These are phyloP conservation scores for Houttuynia cordata DNA, from an alignment of 164 flowering plant genomes.

Conservation along the genomic window DNA sequence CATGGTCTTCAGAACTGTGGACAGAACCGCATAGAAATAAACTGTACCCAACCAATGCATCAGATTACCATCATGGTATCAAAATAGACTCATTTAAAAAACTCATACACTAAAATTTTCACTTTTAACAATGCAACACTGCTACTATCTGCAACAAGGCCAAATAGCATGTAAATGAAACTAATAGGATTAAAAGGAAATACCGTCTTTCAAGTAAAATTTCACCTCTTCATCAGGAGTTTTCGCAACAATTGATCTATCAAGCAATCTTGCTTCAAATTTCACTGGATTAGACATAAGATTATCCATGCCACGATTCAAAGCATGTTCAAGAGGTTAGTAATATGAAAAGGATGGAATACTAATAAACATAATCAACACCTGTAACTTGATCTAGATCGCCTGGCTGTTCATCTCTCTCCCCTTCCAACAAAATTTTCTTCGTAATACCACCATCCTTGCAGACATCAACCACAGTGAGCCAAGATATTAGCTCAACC, in stretches of 20 bases:
- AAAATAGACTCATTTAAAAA: not conserved
- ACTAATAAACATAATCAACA: not conserved
- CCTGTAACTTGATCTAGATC: constrained; percentile 45
- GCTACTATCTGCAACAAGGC: not conserved
- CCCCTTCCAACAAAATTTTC: constrained; percentile 34
- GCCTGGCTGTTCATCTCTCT: constrained; percentile 40
- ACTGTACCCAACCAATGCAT: constrained; percentile 24
- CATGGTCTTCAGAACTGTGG: constrained; percentile 54
- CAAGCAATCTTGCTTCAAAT: constrained; percentile 33
- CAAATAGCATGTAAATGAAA: not conserved
- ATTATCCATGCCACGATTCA: not conserved
- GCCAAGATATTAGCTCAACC: constrained; percentile 44
- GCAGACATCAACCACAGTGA: constrained; percentile 30
- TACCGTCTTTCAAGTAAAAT: constrained; percentile 37
- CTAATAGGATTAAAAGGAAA: not conserved
- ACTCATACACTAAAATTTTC: too few species aligned
- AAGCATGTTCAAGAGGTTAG: not conserved
- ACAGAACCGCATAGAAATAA: constrained; percentile 49
- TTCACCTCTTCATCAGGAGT: constrained; percentile 39
- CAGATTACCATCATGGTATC: not conserved
- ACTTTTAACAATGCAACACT: not conserved
- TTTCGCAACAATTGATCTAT: constrained; percentile 29
- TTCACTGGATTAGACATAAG: constrained; percentile 22
- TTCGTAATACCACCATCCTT: constrained; percentile 47
- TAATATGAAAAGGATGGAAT: not conserved